phyloP scores from a whole-genome alignment of 2,329 filamentous ascomycete species.

The Chaetomium globosum region DNA sequence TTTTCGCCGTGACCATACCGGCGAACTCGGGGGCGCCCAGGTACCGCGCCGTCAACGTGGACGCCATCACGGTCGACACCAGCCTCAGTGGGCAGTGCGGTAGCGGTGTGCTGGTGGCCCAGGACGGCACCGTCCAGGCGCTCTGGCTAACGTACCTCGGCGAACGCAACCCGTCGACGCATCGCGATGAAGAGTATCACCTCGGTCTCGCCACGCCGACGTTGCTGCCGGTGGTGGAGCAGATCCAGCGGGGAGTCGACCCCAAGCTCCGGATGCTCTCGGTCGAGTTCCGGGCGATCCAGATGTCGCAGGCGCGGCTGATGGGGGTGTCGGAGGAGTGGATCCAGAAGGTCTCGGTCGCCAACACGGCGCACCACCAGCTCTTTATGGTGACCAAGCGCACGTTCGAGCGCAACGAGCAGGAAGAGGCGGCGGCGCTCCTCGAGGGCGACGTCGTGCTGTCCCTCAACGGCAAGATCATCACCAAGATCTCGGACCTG shows the following conservation, averaged over 20 bases:
- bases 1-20: slow-evolving; percentile 94
- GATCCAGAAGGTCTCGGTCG: slow-evolving; percentile 86
- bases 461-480: slow-evolving; percentile 85
- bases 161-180: slow-evolving; percentile 74
- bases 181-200: slow-evolving; percentile 95
- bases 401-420: slow-evolving; percentile 59
- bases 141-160: slow-evolving; percentile 97
- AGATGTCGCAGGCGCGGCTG: slow-evolving; percentile 94
- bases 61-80: slow-evolving; percentile 96
- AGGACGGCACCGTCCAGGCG: slow-evolving; percentile 90
- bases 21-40: slow-evolving; percentile 88
- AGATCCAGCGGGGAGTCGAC: slow-evolving; percentile 77
- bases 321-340: slow-evolving; percentile 97
- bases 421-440: slow-evolving; percentile 55
- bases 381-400: slow-evolving; percentile 96
- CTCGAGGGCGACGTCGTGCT: slow-evolving; percentile 91
- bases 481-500: slow-evolving; percentile 89
- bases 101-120: slow-evolving; percentile 85
- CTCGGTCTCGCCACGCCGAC: slow-evolving; percentile 88
- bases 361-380: slow-evolving; percentile 91
- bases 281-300: slow-evolving; percentile 90
- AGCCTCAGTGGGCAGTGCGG: slow-evolving; percentile 88
- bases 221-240: slow-evolving; percentile 81
- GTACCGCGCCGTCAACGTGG: slow-evolving; percentile 92
- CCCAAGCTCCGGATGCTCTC: slow-evolving; percentile 89